phyloP scores from a whole-genome alignment of 306 rosid species.

The Senna siamea region DNA sequence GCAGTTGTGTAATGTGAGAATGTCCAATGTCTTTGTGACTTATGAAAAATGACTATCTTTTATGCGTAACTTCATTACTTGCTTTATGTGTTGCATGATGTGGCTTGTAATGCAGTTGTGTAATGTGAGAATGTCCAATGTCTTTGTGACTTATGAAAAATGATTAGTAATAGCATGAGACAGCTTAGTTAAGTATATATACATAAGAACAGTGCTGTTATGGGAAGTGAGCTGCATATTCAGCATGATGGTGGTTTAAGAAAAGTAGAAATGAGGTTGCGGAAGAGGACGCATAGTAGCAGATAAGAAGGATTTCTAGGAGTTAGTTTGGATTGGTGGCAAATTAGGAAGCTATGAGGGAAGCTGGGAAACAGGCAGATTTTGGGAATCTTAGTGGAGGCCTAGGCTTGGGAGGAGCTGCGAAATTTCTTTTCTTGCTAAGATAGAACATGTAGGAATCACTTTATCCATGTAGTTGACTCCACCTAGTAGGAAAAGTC shows the following conservation, averaged over 20 bases:
- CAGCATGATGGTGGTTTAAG: not conserved
- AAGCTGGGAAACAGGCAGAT: not conserved
- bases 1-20: not conserved
- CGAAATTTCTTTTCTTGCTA: not conserved
- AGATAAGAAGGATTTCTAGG: not conserved
- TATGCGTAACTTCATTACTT: not conserved
- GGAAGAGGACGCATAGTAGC: not conserved
- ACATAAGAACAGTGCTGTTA: not conserved
- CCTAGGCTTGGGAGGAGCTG: not conserved
- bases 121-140: not conserved
- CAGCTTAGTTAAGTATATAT: not conserved
- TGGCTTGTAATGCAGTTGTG: not conserved
- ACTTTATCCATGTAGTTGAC: too few species aligned
- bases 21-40: not conserved
- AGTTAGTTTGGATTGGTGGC: slow-evolving; percentile 4
- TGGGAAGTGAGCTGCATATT: not conserved
- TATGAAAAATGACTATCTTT: slow-evolving; percentile 34
- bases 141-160: not conserved
- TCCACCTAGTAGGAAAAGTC: too few species aligned
- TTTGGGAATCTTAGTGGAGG: not conserved
- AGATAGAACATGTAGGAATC: too few species aligned
- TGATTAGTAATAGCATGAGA: not conserved
- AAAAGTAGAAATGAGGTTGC: not conserved
- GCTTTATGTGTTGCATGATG: not conserved
- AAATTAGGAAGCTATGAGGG: not conserved